Base-by-base conservation (phyloP, 2,329 filamentous ascomycete species). In the Talaromyces funiculosus region DNA sequence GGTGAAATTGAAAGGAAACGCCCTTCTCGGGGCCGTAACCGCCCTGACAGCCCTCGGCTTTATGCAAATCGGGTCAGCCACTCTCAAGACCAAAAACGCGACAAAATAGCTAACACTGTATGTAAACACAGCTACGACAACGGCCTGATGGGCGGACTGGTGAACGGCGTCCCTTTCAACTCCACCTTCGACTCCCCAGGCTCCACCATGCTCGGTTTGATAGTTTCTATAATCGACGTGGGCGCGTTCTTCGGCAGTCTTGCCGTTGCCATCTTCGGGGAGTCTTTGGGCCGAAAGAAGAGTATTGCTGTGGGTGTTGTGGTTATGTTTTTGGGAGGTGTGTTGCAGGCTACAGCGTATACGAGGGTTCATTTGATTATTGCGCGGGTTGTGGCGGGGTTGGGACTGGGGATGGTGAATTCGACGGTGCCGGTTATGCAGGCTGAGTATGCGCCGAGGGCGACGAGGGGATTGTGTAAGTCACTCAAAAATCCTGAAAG, bases 361-460 rank as follows among this genome's bases (percentile, higher is more conserved):
- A 72, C 68, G 12, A 71, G 76, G 4, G 64, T 75, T 0, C 78
- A 79, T 56, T 71, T 81, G 58, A 75, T 80, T 31, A 71, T 80
- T 3, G 80, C 76, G 2, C 71, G 80, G 10, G 73, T 80, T 26
- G 71, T 82, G 9, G 76, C 80, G 0, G 80, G 80, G 3, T 64
- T 80, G 8, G 80, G 80, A 0, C 75, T 78, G 53, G 79, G 79
- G 10, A 73, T 77, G 26, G 73, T 78, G 66, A 80, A 78, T 63
- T 76, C 74, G 0, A 80, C 77, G 0, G 75, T 75, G 0, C 78
- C 78, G 1, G 76, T 80, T 51, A 75, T 76, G 42, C 75, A 78
- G 47, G 67, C 78, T 1, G 80, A 81, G 53, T 76, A 76, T 45
- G 72, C 72, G 33, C 73, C 75, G 1, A 75, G 76, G 55, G 73